phyloP scores from a whole-genome alignment of 2,329 filamentous ascomycete species.

The Immersiporthe knoxdaviesiana region DNA sequence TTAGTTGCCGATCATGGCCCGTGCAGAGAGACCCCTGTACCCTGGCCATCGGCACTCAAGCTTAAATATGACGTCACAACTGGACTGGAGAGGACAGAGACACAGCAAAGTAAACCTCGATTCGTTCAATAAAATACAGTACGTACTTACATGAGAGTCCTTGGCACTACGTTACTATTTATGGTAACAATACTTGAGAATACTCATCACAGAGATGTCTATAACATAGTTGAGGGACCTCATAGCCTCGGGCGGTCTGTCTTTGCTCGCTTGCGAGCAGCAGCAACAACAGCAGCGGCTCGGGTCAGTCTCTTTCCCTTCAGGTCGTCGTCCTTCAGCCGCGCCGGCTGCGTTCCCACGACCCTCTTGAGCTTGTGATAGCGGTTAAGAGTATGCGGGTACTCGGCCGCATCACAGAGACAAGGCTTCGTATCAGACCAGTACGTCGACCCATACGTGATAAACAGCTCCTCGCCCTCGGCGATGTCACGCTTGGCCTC shows the following conservation, averaged over 20 bases:
- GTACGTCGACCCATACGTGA: constrained; percentile 11
- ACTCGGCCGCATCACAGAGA: background rate
- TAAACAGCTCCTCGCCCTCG: constrained; percentile 12
- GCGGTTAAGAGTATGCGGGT: background rate
- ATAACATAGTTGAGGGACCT: background rate
- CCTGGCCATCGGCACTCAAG: background rate
- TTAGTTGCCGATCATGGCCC: constrained; percentile 1
- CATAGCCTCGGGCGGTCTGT: background rate
- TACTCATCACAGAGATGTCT: background rate
- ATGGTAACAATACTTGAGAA: background rate
- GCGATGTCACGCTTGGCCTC: constrained; percentile 4
- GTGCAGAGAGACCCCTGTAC: background rate
- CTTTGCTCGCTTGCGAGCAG: background rate
- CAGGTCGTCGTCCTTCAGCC: background rate
- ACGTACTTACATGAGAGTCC: background rate
- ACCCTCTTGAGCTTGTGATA: background rate
- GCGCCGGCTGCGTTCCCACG: background rate
- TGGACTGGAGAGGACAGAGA: background rate
- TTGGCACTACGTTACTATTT: background rate
- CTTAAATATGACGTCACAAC: background rate
- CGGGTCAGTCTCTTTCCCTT: background rate
- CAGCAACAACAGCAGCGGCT: background rate
- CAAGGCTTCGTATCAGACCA: background rate
- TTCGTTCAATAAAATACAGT: background rate
- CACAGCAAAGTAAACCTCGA: background rate